phyloP scores from a whole-genome alignment of 169 alveolate genomes.

The Plasmodium gallinaceum region DNA sequence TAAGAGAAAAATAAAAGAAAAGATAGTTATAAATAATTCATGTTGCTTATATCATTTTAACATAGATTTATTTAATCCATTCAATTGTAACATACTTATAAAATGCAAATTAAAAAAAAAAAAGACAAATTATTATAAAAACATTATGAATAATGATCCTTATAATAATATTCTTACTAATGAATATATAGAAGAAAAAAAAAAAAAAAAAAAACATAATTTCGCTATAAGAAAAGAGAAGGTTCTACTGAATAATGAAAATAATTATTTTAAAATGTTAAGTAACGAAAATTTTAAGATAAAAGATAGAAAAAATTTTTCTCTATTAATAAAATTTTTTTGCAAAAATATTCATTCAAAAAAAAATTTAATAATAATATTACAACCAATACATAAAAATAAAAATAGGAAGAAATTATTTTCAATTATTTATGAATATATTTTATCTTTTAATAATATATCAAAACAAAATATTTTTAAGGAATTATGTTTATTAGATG shows the following conservation, averaged over 20 bases:
- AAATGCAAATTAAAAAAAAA: conserved; percentile 18
- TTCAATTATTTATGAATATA: conserved; percentile 40
- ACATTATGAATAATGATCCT: background rate
- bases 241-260: conserved; percentile 27
- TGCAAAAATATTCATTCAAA: conserved; percentile 24
- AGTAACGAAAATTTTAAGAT: conserved; percentile 50
- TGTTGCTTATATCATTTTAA: conserved; percentile 35
- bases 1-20: conserved; percentile 57
- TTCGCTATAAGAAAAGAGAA: background rate
- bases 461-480: too few species aligned
- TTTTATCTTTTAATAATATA: conserved; percentile 19
- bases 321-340: conserved; percentile 39
- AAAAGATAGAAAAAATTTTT: conserved; percentile 26
- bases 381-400: conserved; percentile 17
- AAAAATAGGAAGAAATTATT: background rate
- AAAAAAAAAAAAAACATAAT: background rate
- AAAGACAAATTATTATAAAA: background rate
- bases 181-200: background rate
- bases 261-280: conserved; percentile 27
- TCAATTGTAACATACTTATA: conserved; percentile 33
- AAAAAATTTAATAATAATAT: conserved; percentile 2
- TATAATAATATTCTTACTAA: background rate
- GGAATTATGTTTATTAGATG: too few species aligned
- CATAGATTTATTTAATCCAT: conserved; percentile 55
- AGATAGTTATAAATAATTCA: conserved; percentile 40